Conservation (phyloP, 2,329 filamentous ascomycete species). For the Phyllosticta paracitricarpa region DNA sequence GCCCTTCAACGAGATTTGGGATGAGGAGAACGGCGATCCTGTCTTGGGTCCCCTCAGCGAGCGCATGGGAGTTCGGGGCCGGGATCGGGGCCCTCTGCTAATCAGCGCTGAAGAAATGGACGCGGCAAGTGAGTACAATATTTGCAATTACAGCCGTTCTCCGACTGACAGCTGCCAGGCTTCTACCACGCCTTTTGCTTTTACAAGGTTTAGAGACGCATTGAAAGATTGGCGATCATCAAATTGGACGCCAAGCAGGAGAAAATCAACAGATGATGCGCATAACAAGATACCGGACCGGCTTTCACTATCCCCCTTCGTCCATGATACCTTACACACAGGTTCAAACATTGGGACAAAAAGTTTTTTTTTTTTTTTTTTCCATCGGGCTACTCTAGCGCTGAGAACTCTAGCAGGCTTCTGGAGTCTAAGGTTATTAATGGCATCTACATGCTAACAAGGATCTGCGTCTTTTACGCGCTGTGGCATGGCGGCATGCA, state of each 20-base stretch:
- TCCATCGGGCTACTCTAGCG: neutral
- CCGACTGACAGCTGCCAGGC: conserved; percentile 22
- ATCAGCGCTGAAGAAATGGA: conserved; percentile 86
- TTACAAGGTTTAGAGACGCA: conserved; percentile 64
- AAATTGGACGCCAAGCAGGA: neutral
- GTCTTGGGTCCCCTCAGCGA: conserved; percentile 78
- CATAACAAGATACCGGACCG: neutral
- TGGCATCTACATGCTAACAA: too few relatives aligned
- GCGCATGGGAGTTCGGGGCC: conserved; percentile 84
- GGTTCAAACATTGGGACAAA: neutral
- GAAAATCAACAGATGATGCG: neutral
- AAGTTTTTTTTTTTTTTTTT: neutral
- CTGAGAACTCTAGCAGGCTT: neutral
- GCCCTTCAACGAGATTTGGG: conserved; percentile 83
- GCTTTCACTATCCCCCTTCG: neutral
- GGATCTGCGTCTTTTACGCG: too few relatives aligned
- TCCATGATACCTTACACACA: neutral
- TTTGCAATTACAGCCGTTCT: neutral
- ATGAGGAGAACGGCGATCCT: conserved; percentile 76
- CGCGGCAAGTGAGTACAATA: conserved; percentile 52
- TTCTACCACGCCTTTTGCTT: conserved; percentile 97
- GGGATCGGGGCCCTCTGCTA: conserved; percentile 53
- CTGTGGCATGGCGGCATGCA: too few relatives aligned
- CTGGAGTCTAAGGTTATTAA: neutral
- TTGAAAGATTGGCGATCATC: neutral